Conservation (phyloP, 306 rosid genomes). For the Glycine soja region DNA sequence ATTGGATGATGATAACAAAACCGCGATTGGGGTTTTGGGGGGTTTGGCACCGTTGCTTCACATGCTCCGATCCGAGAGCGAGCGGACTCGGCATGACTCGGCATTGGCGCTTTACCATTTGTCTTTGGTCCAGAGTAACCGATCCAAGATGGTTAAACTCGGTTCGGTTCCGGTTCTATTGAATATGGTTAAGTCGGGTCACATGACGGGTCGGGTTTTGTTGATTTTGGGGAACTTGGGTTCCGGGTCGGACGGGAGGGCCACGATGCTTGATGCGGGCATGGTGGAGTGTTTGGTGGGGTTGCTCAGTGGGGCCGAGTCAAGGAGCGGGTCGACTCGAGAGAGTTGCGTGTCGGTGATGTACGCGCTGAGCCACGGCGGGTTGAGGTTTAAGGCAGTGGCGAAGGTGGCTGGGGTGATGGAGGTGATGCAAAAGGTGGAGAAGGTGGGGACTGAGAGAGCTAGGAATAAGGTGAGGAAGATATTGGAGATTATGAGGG, state of each 20-base stretch:
- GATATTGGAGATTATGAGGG: constrained; percentile 66
- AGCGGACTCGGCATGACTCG: constrained; percentile 85
- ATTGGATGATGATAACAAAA: constrained; percentile 73
- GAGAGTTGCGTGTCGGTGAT: constrained; percentile 73
- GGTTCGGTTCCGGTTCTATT: constrained; percentile 69
- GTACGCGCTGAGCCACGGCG: constrained; percentile 72
- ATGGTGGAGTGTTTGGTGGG: constrained; percentile 71
- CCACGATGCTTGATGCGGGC: constrained; percentile 77
- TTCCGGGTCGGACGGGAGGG: constrained; percentile 70
- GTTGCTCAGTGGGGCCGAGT: constrained; percentile 46
- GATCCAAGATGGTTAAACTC: constrained; percentile 70
- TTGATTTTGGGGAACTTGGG: constrained; percentile 66
- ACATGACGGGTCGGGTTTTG: constrained; percentile 63
- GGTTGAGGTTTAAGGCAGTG: constrained; percentile 81
- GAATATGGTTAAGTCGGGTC: constrained; percentile 67
- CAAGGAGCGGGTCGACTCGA: constrained; percentile 48
- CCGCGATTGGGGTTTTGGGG: constrained; percentile 88
- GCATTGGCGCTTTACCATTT: constrained; percentile 83
- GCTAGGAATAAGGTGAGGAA: constrained; percentile 63
- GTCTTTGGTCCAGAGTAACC: constrained; percentile 76
- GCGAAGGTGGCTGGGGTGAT: constrained; percentile 62
- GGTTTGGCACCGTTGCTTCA: constrained; percentile 76
- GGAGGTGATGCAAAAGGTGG: constrained; percentile 67
- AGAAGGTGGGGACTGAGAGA: constrained; percentile 62
- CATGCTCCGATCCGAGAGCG: constrained; percentile 65